phyloP scores from a whole-genome alignment of 345 rosid species.

The Geranium rotundifolium region DNA sequence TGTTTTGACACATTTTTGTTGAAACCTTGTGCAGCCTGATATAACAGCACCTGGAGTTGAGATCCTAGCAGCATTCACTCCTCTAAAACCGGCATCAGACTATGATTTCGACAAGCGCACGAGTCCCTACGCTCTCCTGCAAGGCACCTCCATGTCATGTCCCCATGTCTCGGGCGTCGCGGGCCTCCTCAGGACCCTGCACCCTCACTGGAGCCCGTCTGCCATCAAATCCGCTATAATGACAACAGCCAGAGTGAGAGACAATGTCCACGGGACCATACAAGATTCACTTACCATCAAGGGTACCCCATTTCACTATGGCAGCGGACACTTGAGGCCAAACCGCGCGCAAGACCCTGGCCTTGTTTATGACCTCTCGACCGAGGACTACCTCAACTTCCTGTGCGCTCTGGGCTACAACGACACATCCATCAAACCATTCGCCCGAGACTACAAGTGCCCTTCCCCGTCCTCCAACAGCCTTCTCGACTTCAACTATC shows the following conservation, averaged over 20 bases:
- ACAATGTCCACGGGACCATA: slow-evolving; percentile 30
- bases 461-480: slow-evolving; percentile 18
- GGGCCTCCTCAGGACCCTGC: slow-evolving; percentile 33
- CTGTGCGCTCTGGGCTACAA: slow-evolving; percentile 62
- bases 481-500: slow-evolving; percentile 55
- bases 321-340: slow-evolving; percentile 66
- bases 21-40: slow-evolving; percentile 36
- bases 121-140: background rate
- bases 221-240: slow-evolving; percentile 41
- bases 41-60: slow-evolving; percentile 77
- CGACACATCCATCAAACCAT: slow-evolving; percentile 13
- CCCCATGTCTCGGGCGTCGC: slow-evolving; percentile 47
- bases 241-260: slow-evolving; percentile 46
- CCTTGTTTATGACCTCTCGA: slow-evolving; percentile 45
- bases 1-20: background rate
- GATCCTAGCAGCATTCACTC: slow-evolving; percentile 45
- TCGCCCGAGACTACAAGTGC: slow-evolving; percentile 26
- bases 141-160: slow-evolving; percentile 51
- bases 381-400: slow-evolving; percentile 49
- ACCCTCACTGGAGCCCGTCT: slow-evolving; percentile 46
- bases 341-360: slow-evolving; percentile 70
- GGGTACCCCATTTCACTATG: slow-evolving; percentile 53
- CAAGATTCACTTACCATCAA: slow-evolving; percentile 12
- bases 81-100: slow-evolving; percentile 2
- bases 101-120: too few relatives aligned